Base-by-base conservation (phyloP, 257 asterid genomes). In the Cruciata laevipes region DNA sequence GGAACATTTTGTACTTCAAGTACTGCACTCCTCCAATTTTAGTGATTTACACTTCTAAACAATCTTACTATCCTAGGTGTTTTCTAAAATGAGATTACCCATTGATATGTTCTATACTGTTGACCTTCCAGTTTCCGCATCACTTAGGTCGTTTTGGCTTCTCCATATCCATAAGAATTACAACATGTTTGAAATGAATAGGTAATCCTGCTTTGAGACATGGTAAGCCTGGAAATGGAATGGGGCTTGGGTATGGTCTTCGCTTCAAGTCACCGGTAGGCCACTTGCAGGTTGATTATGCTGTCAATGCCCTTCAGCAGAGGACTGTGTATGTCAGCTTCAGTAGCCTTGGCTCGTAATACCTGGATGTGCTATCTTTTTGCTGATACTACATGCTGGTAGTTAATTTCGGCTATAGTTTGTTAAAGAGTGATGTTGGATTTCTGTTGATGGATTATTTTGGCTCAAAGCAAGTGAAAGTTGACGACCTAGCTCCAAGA, bases 171-270 rank as follows among this genome's bases (percentile, higher is more conserved):
- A 20, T 16, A 21, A 11, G 30, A 63, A 23, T 52, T 8, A 51
- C 21, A 52, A 62, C 42, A 27, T 52, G 51, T 17, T 51, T 25
- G 64, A 16, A 23, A 30, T 49, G 33, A 16, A 66, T 65, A 92
- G 98, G 98, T 62, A 87, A 87, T 75, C 98, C 98, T 61, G 85
- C 86, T 73, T 85, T 89, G 5, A 86, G 97, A 75, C 95, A 81
- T 67, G 98, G 98, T 53, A 92, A 89, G 76, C 98, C 97, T 44
- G 98, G 98, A 62, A 75, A 60, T 2, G 98, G 98, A 53, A 35
- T 83, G 35, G 96, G 98, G 40, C 53, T 86, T 20, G 98, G 98
- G 76, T 89, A 82, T 52, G 97, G 97, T 55, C 83, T 92, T 49
- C 89, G 98, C 31, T 85, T 89, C 57, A 92, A 89, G 78, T 86